Base-by-base conservation (phyloP, 345 rosid species). In the Hirschfeldia incana region DNA sequence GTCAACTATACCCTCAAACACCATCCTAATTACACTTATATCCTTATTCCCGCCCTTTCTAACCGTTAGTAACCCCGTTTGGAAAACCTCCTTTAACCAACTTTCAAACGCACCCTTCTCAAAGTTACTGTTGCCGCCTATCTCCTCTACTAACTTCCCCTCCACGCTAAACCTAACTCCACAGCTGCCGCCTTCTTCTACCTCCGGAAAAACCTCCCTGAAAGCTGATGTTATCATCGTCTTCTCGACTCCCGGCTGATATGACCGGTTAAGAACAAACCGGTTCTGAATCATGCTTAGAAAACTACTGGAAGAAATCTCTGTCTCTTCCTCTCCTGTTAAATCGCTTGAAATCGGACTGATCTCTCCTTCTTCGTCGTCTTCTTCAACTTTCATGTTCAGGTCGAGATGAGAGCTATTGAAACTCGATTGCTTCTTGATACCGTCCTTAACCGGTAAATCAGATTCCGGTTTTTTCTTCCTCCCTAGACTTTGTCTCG, bases 261-360 rank as follows among this genome's bases (percentile, higher is more conserved):
- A 7, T 49, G 36, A 16, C 37, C 82, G 65, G 73, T 88, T 80
- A 53, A 94, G 83, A 16, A 81, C 73, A 58, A 83, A 88, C n/a
- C 84, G 82, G 77, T 88, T 87, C 73, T 84, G 77, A 72, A 94
- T 92, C 67, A 65, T 70, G 62, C 86, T 91, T 0, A 87, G 84
- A 69, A 94, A 85, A 44, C 82, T 81, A 81, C 72, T 67, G 11
- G 15, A 29, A 1, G 78, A 73, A 2, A 67, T 30, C 59, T 77
- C 81, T 2, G 81, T 39, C 11, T 83, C 87, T 46, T 91, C 87
- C 49, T 91, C 94, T 11, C 86, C 83, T 3, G 92, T 91, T 65
- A 91, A 55, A 46, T 89, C 92, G 76, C 95, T 94, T 8, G 95
- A 85, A 32, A 85, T 86, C 32, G 94, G 94, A 80, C 92, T 88